Base-by-base conservation (phyloP, 2,329 filamentous ascomycete species). In the Didymosphaeria variabile region DNA sequence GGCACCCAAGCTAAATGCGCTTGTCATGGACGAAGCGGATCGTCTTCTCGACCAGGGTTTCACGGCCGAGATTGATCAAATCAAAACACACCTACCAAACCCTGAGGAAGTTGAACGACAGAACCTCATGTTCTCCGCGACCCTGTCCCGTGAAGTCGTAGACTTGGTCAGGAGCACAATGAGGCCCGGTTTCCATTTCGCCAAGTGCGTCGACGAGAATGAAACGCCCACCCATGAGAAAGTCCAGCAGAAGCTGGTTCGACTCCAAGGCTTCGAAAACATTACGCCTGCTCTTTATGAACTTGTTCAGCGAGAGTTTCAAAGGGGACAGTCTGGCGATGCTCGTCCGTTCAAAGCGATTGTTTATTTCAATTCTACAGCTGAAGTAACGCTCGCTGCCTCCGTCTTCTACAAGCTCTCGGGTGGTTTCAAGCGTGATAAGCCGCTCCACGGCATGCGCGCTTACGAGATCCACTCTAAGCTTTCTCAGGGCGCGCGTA, bases 41-140 rank as follows among this genome's bases (percentile, higher is more conserved):
- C 86, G 90, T 66, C 82, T 92, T 29, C 81, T 91, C 52, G 87
- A 91, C 69, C 83, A 87, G 65, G 81, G 83, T 31, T 85, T 85
- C 75, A 78, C 73, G 63, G 78, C 78, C 34, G 82, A 83, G 63
- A 83, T 85, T 57, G 77, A 81, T 38, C 75, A 82, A 19, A 83
- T 85, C 69, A 80, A 80, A 70, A 69, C 69, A 13, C 66, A 78
- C 38, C 72, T 97, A 10, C 94, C 94, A 3, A 80, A 85, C 50
- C 85, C 86, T 7, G 70, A 77, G 0, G 79, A 88, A 55, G 87
- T 90, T 62, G 85, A 90, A 57, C 89, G 94, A 53, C 95, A 99
- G 79, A 97, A 94, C 7, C 88, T 99, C 71, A 90, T 99, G 79
- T 97, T 97, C 78, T 98, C 94, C 15, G 95, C 95, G 47, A 99